Conservation (phyloP, 2,329 filamentous ascomycete species). For the Hypocreales sp. region DNA sequence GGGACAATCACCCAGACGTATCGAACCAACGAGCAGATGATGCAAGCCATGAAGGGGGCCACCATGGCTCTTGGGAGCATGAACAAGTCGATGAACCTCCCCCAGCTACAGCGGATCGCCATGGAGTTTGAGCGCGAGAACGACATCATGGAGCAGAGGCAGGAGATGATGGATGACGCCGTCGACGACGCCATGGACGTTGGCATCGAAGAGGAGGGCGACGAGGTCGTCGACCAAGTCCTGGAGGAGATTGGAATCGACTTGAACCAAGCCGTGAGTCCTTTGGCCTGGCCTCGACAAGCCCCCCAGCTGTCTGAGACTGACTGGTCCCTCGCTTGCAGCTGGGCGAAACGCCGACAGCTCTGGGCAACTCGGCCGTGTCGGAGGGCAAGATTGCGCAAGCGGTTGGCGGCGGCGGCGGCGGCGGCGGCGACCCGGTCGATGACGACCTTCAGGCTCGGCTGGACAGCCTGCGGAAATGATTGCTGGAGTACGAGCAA, state of each 20-base stretch:
- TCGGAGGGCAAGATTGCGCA: conserved; percentile 71
- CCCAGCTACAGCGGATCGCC: conserved; percentile 84
- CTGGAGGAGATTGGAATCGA: conserved; percentile 95
- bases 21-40: conserved; percentile 98
- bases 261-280: conserved; percentile 67
- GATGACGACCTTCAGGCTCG: conserved; percentile 92
- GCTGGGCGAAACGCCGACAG: conserved; percentile 84
- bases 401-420: conserved; percentile 52
- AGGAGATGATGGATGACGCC: conserved; percentile 99
- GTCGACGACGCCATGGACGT: conserved; percentile 94
- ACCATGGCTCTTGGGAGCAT: conserved; percentile 87
- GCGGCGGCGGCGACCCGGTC: conserved; percentile 39
- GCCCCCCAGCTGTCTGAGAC: not conserved
- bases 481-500: too few species aligned
- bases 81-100: conserved; percentile 96
- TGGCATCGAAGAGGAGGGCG: conserved; percentile 81
- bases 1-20: conserved; percentile 50
- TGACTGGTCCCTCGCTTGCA: conserved; percentile 19
- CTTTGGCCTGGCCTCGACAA: not conserved
- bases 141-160: conserved; percentile 96
- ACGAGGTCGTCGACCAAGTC: conserved; percentile 93
- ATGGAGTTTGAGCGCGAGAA: conserved; percentile 99
- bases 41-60: conserved; percentile 98
- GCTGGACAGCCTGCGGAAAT: conserved; percentile 67
- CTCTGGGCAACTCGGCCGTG: conserved; percentile 58